A percentile compares a stretch with the other conserved stretches of the same genome.
phyloP scores from a whole-genome alignment of 1,284 basidiomycete genomes.

The Malassezia furfur region DNA sequence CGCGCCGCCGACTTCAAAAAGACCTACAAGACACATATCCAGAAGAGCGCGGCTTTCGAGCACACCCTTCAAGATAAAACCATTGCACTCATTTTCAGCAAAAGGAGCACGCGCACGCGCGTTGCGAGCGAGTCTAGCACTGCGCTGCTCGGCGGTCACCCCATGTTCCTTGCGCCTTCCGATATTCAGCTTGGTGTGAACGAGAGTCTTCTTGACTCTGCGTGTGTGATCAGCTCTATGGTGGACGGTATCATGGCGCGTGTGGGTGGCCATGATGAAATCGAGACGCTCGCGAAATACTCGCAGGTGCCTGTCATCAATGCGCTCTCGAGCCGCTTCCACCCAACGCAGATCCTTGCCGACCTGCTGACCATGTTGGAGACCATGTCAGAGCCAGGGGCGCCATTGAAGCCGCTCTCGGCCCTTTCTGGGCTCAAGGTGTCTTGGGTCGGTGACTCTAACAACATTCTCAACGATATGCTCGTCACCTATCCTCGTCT shows the following conservation, averaged over 20 bases:
- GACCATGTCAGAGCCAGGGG: slow-evolving; percentile 33
- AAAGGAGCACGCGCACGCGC: slow-evolving; percentile 84
- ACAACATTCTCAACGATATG: slow-evolving; percentile 96
- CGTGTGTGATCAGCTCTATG: slow-evolving; percentile 77
- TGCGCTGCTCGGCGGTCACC: slow-evolving; percentile 57
- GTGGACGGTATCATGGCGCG: slow-evolving; percentile 94
- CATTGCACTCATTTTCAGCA: slow-evolving; percentile 81
- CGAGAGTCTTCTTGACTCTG: slow-evolving; percentile 74
- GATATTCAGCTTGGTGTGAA: slow-evolving; percentile 97
- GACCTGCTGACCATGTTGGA: slow-evolving; percentile 86
- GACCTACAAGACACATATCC: slow-evolving; percentile 23
- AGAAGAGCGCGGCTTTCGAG: slow-evolving; percentile 22
- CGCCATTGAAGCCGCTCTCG: slow-evolving; percentile 43
- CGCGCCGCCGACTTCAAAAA: slow-evolving; percentile 61
- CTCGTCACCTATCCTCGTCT: slow-evolving; percentile 84
- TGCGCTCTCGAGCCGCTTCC: slow-evolving; percentile 87
- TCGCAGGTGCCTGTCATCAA: slow-evolving; percentile 89
- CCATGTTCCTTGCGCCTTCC: slow-evolving; percentile 77
- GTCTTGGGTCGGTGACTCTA: slow-evolving; percentile 88
- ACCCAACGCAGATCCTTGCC: slow-evolving; percentile 89
- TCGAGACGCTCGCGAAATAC: slow-evolving; percentile 82
- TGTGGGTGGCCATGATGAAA: slow-evolving; percentile 79
- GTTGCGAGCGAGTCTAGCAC: slow-evolving; percentile 68
- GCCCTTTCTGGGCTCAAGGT: slow-evolving; percentile 46
- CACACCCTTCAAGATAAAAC: slow-evolving; percentile 67